Evolutionary conservation across 768 basidiomycete species (phyloP).

Genomic region (Rhizopogon roseolus): DNA sequence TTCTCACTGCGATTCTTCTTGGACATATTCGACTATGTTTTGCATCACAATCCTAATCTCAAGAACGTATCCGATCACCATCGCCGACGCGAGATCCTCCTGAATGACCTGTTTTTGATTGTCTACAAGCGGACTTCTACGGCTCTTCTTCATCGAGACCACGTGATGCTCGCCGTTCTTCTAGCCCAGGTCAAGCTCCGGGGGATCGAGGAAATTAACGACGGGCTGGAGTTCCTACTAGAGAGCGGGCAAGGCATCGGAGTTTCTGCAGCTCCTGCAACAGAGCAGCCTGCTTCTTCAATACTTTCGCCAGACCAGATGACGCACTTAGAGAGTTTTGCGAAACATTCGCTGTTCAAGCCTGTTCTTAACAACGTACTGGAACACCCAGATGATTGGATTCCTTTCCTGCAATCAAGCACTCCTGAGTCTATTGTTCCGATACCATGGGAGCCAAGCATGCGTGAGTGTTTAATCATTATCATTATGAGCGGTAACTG

Average conservation of each 20-base stretch:
- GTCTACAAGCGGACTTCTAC: conserved; percentile 88
- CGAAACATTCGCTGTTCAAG: conserved; percentile 73
- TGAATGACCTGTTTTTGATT: conserved; percentile 85
- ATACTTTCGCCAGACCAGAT: conserved; percentile 65
- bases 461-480: conserved; percentile 50
- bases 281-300: conserved; percentile 33
- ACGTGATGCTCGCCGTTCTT: conserved; percentile 85
- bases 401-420: conserved; percentile 59
- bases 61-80: conserved; percentile 70
- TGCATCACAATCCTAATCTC: conserved; percentile 89
- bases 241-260: conserved; percentile 72
- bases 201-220: conserved; percentile 70
- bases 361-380: conserved; percentile 61
- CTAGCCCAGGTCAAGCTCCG: conserved; percentile 87
- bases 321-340: conserved; percentile 63
- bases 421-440: conserved; percentile 69
- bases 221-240: conserved; percentile 89
- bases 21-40: conserved; percentile 94
- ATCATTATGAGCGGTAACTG: background rate
- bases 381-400: conserved; percentile 66
- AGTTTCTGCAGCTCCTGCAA: conserved; percentile 27
- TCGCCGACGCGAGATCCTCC: conserved; percentile 70
- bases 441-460: conserved; percentile 71
- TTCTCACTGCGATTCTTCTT: conserved; percentile 98
- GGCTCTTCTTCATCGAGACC: conserved; percentile 84